phyloP scores from a whole-genome alignment of 2,329 filamentous ascomycete genomes.

The Orbilia javanica region DNA sequence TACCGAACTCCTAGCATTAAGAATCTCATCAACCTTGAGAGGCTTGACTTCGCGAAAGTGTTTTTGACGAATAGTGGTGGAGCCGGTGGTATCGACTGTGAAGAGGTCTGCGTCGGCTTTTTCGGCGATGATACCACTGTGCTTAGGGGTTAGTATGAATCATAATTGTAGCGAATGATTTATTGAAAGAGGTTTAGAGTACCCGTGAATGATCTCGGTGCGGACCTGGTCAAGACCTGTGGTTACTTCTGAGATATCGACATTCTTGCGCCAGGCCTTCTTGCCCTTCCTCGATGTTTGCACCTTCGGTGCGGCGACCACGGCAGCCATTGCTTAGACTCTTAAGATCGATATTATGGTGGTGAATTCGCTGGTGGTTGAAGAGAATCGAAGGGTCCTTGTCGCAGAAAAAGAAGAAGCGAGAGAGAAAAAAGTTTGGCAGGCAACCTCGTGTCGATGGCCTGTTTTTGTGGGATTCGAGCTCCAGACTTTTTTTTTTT shows the following conservation, averaged over 20 bases:
- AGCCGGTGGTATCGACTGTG: conserved; percentile 80
- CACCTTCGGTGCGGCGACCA: conserved; percentile 76
- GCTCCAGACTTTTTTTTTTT: conserved; percentile 20
- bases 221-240: conserved; percentile 85
- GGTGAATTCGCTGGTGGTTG: neutral
- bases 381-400: neutral
- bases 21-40: conserved; percentile 91
- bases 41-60: conserved; percentile 78
- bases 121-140: conserved; percentile 85
- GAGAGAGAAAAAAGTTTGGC: conserved; percentile 43
- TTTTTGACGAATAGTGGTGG: conserved; percentile 74
- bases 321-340: conserved; percentile 68
- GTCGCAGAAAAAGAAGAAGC: conserved; percentile 34
- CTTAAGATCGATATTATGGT: conserved; percentile 1
- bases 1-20: conserved; percentile 84
- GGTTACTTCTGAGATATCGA: conserved; percentile 89
- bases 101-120: conserved; percentile 87
- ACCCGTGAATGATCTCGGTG: conserved; percentile 92
- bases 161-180: conserved; percentile 1
- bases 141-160: conserved; percentile 45
- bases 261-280: conserved; percentile 98
- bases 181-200: conserved; percentile 62
- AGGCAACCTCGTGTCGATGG: conserved; percentile 47
- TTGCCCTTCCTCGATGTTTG: conserved; percentile 97
- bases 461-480: conserved; percentile 19